Percentiles rank a stretch among this genome's conserved stretches.
Conservation (phyloP, 345 rosid genomes). For the Eucalyptus melliodora region DNA sequence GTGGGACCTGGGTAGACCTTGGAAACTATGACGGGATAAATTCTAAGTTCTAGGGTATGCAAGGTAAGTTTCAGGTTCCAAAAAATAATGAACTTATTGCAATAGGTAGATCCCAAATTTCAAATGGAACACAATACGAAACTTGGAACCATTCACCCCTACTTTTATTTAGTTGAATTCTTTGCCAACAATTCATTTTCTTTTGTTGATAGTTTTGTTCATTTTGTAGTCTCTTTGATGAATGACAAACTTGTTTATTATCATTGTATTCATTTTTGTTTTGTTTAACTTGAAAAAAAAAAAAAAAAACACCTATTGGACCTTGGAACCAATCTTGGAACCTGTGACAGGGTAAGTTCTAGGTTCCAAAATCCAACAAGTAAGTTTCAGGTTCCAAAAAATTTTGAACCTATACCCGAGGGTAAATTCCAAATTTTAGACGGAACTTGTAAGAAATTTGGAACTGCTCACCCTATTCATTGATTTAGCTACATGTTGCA, state of each 20-base stretch:
- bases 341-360: accelerated
- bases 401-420: accelerated
- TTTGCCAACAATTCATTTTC: too few relatives aligned
- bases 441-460: accelerated
- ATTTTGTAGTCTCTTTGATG: too few relatives aligned
- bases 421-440: accelerated
- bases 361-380: accelerated
- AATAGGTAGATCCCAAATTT: accelerated
- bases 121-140: accelerated
- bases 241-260: too few relatives aligned
- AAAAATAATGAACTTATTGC: too few relatives aligned
- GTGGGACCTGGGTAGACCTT: accelerated
- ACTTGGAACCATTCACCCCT: accelerated
- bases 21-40: accelerated
- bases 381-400: too few relatives aligned
- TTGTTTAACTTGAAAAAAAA: too few relatives aligned
- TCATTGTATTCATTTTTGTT: accelerated
- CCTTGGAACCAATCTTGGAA: accelerated
- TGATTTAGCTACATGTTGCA: background rate
- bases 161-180: too few relatives aligned
- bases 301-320: accelerated
- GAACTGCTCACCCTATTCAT: accelerated
- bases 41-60: too few relatives aligned
- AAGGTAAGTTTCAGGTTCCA: accelerated
- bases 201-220: too few relatives aligned